Base-by-base conservation (phyloP, 257 asterid genomes). In the Mentha longifolia region DNA sequence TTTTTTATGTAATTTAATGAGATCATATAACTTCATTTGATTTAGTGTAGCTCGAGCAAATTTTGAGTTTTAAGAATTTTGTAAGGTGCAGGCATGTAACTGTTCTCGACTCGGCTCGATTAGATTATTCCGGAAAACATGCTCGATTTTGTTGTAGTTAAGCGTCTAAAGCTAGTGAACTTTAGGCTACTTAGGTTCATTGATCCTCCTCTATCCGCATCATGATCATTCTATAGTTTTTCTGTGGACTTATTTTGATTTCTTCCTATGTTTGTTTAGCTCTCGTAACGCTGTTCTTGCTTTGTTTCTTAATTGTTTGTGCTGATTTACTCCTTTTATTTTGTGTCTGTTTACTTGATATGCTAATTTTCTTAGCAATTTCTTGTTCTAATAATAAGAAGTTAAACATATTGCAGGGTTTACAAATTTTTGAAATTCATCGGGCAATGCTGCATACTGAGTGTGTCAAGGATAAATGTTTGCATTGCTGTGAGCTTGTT, bases 401-500 rank as follows among this genome's bases (percentile, higher is more conserved):
- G 51, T 71, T 74, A 74, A 30, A 50, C 67, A 50, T 69, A 54
- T 59, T 76, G 76, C 80, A 78, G 85, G 76, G 59, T 52, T 64
- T 41, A 62, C 65, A 74, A 52, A 47, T 65, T 72, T 33, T 66
- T 61, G 51, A 63, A 72, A 20, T 65, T 77, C 65, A n/a, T 66
- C 37, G 76, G 65, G 56, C 4, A 62, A 45, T 67, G 74, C 51
- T 57, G 47, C 20, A 58, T 15, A 61, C 73, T 37, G 67, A 41
- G 66, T 68, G 58, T 57, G 10, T 6, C 68, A 13, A 42, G 31
- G 71, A 62, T 73, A 73, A 61, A 42, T 70, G 74, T 30, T 67
- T 81, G 71, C 65, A 49, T 33, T 74, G 81, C 46, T 60, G 65
- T 65, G 80, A 76, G 77, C 73, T 50, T 68, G 66, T 64, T 62